Percentiles rank a stretch among this genome's conserved stretches.
phyloP scores from a whole-genome alignment of 2,329 filamentous ascomycete species.

The Neurospora sp. region DNA sequence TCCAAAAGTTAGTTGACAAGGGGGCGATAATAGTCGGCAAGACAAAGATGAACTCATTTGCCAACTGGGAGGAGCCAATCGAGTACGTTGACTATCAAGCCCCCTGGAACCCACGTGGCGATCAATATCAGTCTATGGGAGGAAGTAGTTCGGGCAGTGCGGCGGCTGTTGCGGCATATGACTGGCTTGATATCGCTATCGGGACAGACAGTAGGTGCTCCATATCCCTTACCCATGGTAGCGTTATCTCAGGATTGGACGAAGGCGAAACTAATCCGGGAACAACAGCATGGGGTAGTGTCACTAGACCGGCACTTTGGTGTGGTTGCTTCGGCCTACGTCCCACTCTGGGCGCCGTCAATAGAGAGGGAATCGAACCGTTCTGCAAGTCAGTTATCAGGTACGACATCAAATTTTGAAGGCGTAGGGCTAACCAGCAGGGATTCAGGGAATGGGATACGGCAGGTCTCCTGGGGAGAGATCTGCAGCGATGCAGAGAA shows the following conservation, averaged over 20 bases:
- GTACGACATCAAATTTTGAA: background rate
- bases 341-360: background rate
- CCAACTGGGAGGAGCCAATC: background rate
- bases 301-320: constrained; percentile 1
- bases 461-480: background rate
- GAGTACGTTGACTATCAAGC: constrained; percentile 2
- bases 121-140: background rate
- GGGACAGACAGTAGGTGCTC: constrained; percentile 2
- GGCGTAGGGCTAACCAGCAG: background rate
- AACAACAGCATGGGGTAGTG: background rate
- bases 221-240: background rate
- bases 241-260: background rate
- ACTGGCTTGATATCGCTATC: constrained; percentile 3
- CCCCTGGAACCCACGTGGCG: constrained; percentile 2
- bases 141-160: background rate
- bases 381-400: background rate
- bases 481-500: background rate
- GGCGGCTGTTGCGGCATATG: constrained; percentile 1
- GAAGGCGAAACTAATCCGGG: background rate
- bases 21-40: background rate
- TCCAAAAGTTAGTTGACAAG: background rate
- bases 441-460: background rate
- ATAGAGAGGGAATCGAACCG: background rate
- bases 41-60: background rate
- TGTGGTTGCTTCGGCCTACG: constrained; percentile 1